A percentile compares a stretch with the other conserved stretches of the same genome.
Conservation (phyloP, 2,329 filamentous ascomycete species). For the Chalaropsis thielavioides region DNA sequence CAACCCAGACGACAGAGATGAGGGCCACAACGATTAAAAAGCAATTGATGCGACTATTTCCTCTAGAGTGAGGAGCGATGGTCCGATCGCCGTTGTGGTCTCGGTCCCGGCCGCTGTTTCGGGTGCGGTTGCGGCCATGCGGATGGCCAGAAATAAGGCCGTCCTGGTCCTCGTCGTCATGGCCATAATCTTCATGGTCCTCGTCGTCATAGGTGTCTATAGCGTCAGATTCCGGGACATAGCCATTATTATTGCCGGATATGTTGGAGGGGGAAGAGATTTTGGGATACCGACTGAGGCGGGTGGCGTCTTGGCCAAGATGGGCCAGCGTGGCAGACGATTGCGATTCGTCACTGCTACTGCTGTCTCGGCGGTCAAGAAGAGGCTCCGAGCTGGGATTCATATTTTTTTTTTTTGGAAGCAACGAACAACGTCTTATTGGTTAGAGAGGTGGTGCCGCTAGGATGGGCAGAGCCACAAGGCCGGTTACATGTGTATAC, state of each 20-base stretch:
- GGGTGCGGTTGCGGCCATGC: background rate
- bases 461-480: background rate
- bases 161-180: background rate
- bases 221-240: background rate
- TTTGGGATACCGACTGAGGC: slow-evolving; percentile 4
- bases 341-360: background rate
- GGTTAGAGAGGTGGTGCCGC: background rate
- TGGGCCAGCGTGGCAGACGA: background rate
- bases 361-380: background rate
- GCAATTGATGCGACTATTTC: slow-evolving; percentile 1
- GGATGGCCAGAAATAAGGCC: background rate
- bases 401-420: too few species aligned
- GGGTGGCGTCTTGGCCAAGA: background rate
- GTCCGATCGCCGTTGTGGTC: background rate
- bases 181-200: background rate
- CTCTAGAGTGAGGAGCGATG: background rate
- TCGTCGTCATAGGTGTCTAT: background rate
- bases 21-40: slow-evolving; percentile 17
- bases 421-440: background rate
- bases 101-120: background rate
- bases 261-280: background rate
- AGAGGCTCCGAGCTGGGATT: background rate
- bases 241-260: background rate
- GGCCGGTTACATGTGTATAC: background rate
- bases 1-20: slow-evolving; percentile 25